These are phyloP conservation scores for Tolypocladium guangdongense DNA, from an alignment of 2,329 filamentous ascomycete genomes.

Conservation along the genomic window DNA sequence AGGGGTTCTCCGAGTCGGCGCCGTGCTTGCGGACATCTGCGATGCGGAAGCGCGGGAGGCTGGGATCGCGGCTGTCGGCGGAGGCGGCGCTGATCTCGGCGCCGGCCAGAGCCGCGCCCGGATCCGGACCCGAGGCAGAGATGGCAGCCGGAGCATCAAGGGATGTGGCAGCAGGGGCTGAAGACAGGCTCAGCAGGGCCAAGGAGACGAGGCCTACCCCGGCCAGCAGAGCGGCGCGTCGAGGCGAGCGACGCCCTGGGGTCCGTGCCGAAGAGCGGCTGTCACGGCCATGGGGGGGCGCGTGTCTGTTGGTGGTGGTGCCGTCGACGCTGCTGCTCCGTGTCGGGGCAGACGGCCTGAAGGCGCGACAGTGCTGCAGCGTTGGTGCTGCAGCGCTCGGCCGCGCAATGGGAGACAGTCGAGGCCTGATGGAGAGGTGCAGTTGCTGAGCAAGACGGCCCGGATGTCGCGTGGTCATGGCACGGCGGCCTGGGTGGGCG, in stretches of 20 bases:
- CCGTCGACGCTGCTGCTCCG: neutral
- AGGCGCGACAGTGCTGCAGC: neutral
- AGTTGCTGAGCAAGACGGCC: constrained; percentile 6
- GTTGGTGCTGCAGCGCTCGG: neutral
- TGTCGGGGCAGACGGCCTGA: neutral
- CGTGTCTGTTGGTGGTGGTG: neutral
- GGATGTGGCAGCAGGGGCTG: constrained; percentile 1
- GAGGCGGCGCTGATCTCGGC: neutral
- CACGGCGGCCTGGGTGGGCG: neutral
- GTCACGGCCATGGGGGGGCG: neutral
- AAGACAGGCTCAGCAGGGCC: constrained; percentile 1
- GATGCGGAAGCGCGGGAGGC: constrained; percentile 37
- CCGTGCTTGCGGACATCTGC: constrained; percentile 42
- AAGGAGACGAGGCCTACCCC: constrained; percentile 4
- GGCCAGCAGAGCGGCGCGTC: constrained; percentile 3
- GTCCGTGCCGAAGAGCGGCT: neutral
- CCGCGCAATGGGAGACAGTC: neutral
- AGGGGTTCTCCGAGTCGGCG: constrained; percentile 41
- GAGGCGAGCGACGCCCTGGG: constrained; percentile 2
- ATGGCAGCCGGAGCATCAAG: constrained; percentile 4
- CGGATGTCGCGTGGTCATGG: constrained; percentile 7
- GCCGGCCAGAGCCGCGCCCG: neutral
- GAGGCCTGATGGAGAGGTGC: neutral
- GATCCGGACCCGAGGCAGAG: neutral
- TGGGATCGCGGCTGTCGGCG: constrained; percentile 24